A percentile compares a stretch with the other conserved stretches of the same genome.
These are phyloP conservation scores for Cercis canadensis DNA, from an alignment of 306 rosid species.

Conservation along the genomic window DNA sequence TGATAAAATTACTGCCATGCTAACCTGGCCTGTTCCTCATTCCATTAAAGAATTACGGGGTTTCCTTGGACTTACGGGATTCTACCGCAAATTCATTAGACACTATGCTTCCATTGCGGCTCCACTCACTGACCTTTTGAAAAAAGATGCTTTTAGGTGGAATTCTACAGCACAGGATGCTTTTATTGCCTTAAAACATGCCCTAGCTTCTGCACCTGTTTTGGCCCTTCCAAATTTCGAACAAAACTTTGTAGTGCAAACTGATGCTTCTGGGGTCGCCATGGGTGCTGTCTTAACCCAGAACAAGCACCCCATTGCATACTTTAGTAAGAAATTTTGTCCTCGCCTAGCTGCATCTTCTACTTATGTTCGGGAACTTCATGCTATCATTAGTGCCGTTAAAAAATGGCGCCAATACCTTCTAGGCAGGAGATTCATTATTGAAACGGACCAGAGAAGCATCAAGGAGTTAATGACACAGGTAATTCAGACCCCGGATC, in stretches of 20 bases:
- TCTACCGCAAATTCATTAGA: not conserved
- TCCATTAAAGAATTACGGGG: not conserved
- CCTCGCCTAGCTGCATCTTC: too few relatives aligned
- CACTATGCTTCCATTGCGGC: not conserved
- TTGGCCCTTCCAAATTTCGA: not conserved
- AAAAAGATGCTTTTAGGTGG: not conserved
- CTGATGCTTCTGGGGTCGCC: not conserved
- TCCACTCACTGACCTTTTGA: not conserved
- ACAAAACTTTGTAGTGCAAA: not conserved
- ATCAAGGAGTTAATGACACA: not conserved
- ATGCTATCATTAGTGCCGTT: not conserved
- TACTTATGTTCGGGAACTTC: too few relatives aligned
- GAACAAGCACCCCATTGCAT: too few relatives aligned
- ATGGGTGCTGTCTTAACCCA: not conserved
- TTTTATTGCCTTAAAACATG: not conserved
- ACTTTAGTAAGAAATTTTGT: too few relatives aligned
- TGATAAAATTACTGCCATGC: not conserved
- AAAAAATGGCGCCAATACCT: not conserved
- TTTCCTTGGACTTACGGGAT: not conserved
- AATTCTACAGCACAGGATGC: not conserved
- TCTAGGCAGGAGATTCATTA: too few relatives aligned
- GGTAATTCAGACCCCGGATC: not conserved
- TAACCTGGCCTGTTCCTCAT: not conserved
- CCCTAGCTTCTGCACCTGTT: not conserved
- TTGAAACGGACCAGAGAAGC: not conserved